phyloP scores from a whole-genome alignment of 805 yeast species.

The Torulaspora gathmanii region DNA sequence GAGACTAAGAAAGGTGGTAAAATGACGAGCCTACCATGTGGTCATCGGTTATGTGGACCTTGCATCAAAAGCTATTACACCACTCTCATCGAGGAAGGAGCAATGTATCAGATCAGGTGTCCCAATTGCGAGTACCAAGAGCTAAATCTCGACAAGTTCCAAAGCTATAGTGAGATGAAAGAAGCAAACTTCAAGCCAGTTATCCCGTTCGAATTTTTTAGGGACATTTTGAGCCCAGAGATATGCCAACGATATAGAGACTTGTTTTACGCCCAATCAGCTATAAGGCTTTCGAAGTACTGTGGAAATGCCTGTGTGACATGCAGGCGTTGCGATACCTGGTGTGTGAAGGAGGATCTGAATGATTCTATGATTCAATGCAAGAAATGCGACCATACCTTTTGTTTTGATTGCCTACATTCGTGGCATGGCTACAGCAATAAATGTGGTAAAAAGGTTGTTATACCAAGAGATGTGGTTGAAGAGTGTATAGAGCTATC shows the following conservation, averaged over 20 bases:
- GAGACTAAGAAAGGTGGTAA: conserved; percentile 43
- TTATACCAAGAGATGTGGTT: conserved; percentile 31
- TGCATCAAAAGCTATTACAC: conserved; percentile 45
- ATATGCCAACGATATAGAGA: conserved; percentile 38
- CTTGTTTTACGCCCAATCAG: conserved; percentile 39
- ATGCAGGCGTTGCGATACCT: conserved; percentile 51
- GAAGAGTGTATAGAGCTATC: conserved; percentile 38
- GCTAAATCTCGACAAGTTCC: conserved; percentile 16
- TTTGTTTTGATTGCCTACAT: conserved; percentile 52
- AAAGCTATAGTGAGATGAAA: conserved; percentile 35
- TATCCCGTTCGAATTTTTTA: conserved; percentile 37
- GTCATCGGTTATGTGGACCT: conserved; percentile 45
- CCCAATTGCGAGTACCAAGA: conserved; percentile 43
- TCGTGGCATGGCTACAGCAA: conserved; percentile 58
- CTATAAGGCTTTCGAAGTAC: conserved; percentile 41
- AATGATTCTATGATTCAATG: conserved; percentile 48
- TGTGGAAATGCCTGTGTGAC: conserved; percentile 46
- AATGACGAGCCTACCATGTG: conserved; percentile 41
- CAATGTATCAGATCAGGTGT: conserved; percentile 50
- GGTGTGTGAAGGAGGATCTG: conserved; percentile 45
- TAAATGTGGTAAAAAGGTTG: conserved; percentile 40
- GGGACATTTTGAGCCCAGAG: conserved; percentile 30
- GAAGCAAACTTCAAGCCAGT: conserved; percentile 40
- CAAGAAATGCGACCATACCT: conserved; percentile 46
- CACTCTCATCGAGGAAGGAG: conserved; percentile 44